phyloP scores from a whole-genome alignment of 345 rosid genomes.

The Physaria fendleri region DNA sequence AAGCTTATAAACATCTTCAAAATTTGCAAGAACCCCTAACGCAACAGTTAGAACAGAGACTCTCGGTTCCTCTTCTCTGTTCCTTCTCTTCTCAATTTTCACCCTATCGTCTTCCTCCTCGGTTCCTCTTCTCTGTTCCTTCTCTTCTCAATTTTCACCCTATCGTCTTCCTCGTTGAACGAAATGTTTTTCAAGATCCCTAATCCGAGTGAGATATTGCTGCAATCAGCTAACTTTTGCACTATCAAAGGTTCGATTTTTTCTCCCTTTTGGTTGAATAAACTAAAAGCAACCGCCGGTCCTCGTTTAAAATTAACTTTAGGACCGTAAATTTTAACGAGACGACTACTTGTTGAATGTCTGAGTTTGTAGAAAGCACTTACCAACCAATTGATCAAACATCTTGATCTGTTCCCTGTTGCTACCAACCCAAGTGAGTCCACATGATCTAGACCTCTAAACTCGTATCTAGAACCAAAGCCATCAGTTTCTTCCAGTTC shows the following conservation, averaged over 20 bases:
- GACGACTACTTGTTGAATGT: slow-evolving; percentile 45
- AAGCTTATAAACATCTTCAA: slow-evolving; percentile 73
- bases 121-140: too few species aligned
- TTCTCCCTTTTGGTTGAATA: slow-evolving; percentile 78
- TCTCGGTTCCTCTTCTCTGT: slow-evolving; percentile 35
- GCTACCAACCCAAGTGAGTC: slow-evolving; percentile 57
- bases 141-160: too few species aligned
- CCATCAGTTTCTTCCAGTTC: slow-evolving; percentile 25
- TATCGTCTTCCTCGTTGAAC: slow-evolving; percentile 55
- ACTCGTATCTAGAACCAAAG: slow-evolving; percentile 20
- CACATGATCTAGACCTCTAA: slow-evolving; percentile 82
- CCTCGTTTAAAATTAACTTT: slow-evolving; percentile 80
- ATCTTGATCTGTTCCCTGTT: slow-evolving; percentile 68
- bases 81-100: slow-evolving; percentile 43
- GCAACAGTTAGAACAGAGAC: slow-evolving; percentile 67
- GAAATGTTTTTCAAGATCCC: slow-evolving; percentile 59
- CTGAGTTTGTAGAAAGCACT: slow-evolving; percentile 70
- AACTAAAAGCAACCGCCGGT: slow-evolving; percentile 79
- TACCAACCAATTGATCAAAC: slow-evolving; percentile 86
- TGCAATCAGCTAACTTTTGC: slow-evolving; percentile 82
- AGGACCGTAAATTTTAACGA: slow-evolving; percentile 84
- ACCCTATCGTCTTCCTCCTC: too few species aligned
- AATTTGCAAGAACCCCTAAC: slow-evolving; percentile 70
- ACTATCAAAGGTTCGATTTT: slow-evolving; percentile 71
- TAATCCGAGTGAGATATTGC: slow-evolving; percentile 61